A percentile compares a stretch with the other conserved stretches of the same genome.
These are phyloP conservation scores for Lentinula aciculospora DNA, from an alignment of 768 basidiomycete species.

Conservation along the genomic window DNA sequence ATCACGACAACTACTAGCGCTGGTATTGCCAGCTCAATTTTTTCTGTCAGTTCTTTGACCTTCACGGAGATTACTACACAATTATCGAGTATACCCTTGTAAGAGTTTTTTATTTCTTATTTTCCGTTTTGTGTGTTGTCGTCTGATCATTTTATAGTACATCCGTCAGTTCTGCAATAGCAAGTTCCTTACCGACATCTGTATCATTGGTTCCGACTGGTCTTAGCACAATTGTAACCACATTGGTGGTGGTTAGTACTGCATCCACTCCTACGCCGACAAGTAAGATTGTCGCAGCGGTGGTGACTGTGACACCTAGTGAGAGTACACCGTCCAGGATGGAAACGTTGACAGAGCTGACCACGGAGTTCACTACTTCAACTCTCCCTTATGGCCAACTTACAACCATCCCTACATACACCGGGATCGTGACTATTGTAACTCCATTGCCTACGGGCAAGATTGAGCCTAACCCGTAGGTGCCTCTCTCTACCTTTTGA, in stretches of 20 bases:
- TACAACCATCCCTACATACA: background rate
- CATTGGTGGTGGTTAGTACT: background rate
- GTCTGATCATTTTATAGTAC: background rate
- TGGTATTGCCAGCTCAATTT: no score
- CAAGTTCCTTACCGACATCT: background rate
- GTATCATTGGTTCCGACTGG: background rate
- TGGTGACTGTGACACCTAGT: background rate
- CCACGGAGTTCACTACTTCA: background rate
- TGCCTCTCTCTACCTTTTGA: background rate
- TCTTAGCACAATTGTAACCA: background rate
- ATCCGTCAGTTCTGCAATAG: background rate
- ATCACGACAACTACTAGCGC: background rate
- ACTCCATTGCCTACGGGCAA: constrained; percentile 1
- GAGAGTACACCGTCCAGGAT: background rate
- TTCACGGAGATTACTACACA: no score
- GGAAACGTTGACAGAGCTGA: background rate
- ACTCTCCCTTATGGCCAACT: background rate
- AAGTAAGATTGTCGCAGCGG: background rate
- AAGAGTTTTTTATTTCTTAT: no score
- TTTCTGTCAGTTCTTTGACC: no score
- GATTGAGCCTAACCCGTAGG: background rate
- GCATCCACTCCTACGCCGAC: background rate
- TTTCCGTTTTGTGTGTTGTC: background rate
- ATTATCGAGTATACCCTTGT: no score
- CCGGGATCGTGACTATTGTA: background rate